phyloP scores from a whole-genome alignment of 2,329 filamentous ascomycete species.

The Microsporum audouinii region DNA sequence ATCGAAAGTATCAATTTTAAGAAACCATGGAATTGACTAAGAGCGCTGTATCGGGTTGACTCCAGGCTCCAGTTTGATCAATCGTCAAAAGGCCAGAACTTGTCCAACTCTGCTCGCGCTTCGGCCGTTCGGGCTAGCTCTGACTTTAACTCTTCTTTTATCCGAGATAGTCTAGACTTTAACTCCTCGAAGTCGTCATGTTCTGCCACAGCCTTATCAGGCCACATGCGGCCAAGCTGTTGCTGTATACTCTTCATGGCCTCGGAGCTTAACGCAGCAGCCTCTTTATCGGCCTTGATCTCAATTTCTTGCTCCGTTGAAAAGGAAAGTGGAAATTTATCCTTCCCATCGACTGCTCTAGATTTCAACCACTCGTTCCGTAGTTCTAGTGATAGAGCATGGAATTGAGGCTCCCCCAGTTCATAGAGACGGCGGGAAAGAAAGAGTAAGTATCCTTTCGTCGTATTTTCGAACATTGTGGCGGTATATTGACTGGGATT shows the following conservation, averaged over 20 bases:
- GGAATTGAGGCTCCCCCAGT: slow-evolving; percentile 8
- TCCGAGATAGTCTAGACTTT: slow-evolving; percentile 5
- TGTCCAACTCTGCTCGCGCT: slow-evolving; percentile 6
- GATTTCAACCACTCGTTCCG: slow-evolving; percentile 2
- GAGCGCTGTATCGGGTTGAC: not conserved
- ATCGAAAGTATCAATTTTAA: not conserved
- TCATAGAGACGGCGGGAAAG: slow-evolving; percentile 8
- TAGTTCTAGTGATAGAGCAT: slow-evolving; percentile 6
- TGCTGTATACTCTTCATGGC: slow-evolving; percentile 7
- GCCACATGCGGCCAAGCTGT: slow-evolving; percentile 9
- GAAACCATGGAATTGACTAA: not conserved
- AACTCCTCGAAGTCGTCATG: slow-evolving; percentile 10
- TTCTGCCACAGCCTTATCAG: slow-evolving; percentile 9
- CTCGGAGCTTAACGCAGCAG: slow-evolving; percentile 6
- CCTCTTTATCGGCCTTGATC: slow-evolving; percentile 6
- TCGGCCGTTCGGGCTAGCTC: slow-evolving; percentile 3
- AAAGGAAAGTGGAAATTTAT: slow-evolving; percentile 7
- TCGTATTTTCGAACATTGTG: slow-evolving; percentile 8
- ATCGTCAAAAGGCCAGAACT: slow-evolving; percentile 10
- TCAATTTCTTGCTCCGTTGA: slow-evolving; percentile 1
- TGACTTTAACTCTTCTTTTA: slow-evolving; percentile 8
- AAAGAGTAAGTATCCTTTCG: slow-evolving; percentile 4
- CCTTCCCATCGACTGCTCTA: not conserved
- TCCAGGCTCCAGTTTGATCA: not conserved
- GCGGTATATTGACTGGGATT: slow-evolving; percentile 8